A percentile compares a stretch with the other conserved stretches of the same genome.
These are phyloP conservation scores for Fusarium sp. DNA, from an alignment of 2,329 filamentous ascomycete genomes.

Conservation along the genomic window DNA sequence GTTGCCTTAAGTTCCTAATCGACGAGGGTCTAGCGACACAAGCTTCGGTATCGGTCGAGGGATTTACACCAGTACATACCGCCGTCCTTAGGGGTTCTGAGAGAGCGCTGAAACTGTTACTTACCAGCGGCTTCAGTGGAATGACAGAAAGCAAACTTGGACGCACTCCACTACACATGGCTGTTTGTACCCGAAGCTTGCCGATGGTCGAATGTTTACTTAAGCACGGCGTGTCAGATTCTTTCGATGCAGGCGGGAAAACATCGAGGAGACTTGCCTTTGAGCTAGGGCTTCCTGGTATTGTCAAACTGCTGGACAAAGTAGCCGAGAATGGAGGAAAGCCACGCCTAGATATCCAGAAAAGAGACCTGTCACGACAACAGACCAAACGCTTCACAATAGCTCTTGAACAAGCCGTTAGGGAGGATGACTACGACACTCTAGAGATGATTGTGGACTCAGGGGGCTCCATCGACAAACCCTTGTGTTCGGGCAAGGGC, in stretches of 20 bases:
- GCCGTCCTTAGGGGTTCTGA: background rate
- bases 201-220: background rate
- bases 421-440: background rate
- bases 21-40: background rate
- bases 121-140: background rate
- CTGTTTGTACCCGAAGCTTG: background rate
- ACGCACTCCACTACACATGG: conserved; percentile 6
- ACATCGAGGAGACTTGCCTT: background rate
- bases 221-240: background rate
- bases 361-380: background rate
- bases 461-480: conserved; percentile 2
- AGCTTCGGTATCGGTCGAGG: background rate
- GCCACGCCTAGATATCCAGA: too few species aligned
- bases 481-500: background rate
- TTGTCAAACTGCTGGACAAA: background rate
- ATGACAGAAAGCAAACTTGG: background rate
- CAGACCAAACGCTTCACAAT: background rate
- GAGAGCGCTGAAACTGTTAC: background rate
- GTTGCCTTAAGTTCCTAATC: conserved; percentile 1
- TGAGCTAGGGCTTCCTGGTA: background rate
- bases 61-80: conserved; percentile 10
- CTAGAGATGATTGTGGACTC: conserved; percentile 46
- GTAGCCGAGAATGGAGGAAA: fast-evolving
- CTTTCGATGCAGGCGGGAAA: background rate
- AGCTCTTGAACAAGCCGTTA: background rate